Percentiles rank a stretch among this genome's conserved stretches.
Evolutionary conservation across 352 stramenopile genomes (phyloP).

Genomic region (Pythium oligandrum): DNA sequence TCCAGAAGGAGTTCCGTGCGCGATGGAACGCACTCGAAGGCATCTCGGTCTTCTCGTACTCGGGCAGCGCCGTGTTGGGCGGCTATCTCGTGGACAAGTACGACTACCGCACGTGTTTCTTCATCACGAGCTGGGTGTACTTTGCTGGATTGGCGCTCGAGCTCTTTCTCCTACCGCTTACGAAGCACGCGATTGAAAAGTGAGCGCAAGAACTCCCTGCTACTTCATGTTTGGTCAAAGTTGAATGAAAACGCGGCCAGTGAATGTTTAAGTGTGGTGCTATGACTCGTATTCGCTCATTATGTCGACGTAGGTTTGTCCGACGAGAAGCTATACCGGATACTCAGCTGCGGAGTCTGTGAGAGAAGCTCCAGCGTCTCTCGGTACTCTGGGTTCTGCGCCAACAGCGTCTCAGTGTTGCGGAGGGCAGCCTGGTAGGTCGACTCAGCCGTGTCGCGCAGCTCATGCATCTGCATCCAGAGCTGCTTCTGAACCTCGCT

Average conservation of each 20-base stretch:
- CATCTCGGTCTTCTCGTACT: slow-evolving; percentile 77
- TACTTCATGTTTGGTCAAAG: slow-evolving; percentile 2
- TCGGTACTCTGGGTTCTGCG: slow-evolving; percentile 17
- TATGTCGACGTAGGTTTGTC: no score
- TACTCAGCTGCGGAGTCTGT: no score
- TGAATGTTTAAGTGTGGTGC: no score
- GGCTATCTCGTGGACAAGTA: slow-evolving; percentile 76
- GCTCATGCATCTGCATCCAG: slow-evolving; percentile 69
- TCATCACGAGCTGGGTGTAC: slow-evolving; percentile 78
- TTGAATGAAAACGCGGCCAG: no score
- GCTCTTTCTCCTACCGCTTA: slow-evolving; percentile 52
- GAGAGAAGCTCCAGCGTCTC: not conserved
- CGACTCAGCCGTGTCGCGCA: slow-evolving; percentile 51
- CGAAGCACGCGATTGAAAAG: slow-evolving; percentile 47
- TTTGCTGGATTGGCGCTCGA: slow-evolving; percentile 47
- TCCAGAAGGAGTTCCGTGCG: slow-evolving; percentile 64
- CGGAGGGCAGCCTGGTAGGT: slow-evolving; percentile 59
- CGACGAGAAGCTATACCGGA: no score
- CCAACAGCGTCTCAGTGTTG: slow-evolving; percentile 48
- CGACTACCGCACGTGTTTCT: slow-evolving; percentile 72
- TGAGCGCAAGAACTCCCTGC: not conserved
- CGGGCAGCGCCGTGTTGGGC: slow-evolving; percentile 69
- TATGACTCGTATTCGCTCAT: no score
- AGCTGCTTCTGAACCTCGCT: slow-evolving; percentile 59
- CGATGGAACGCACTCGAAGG: slow-evolving; percentile 76